phyloP scores from a whole-genome alignment of 1,284 basidiomycete genomes.

The Irpex sp. region DNA sequence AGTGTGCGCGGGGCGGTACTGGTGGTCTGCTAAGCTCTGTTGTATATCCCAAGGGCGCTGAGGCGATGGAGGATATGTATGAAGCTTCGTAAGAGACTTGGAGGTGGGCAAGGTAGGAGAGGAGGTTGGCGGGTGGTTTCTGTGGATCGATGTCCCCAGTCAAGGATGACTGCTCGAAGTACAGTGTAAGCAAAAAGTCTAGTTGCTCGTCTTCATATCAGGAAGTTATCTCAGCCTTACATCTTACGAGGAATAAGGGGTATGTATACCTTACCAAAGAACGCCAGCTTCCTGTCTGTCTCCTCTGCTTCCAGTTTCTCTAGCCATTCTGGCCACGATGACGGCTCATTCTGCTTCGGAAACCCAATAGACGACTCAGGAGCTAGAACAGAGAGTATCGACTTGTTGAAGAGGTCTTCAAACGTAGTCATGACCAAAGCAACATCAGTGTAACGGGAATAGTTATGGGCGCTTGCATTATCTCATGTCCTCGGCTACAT shows the following conservation, averaged over 20 bases:
- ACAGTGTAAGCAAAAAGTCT: conserved; percentile 51
- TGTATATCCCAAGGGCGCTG: conserved; percentile 10
- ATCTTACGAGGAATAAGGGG: neutral
- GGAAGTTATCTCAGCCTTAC: too few species aligned
- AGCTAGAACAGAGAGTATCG: conserved; percentile 57
- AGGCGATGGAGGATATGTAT: conserved; percentile 56
- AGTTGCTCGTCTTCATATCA: conserved; percentile 59
- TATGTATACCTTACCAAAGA: conserved; percentile 56
- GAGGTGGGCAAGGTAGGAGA: conserved; percentile 63
- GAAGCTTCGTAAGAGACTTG: conserved; percentile 77
- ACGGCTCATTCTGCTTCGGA: conserved; percentile 36
- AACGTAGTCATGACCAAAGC: conserved; percentile 24
- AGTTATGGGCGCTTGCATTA: neutral
- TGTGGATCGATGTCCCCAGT: conserved; percentile 25
- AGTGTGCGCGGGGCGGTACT: conserved; percentile 22
- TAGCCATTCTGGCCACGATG: conserved; percentile 50
- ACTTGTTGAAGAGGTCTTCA: conserved; percentile 62
- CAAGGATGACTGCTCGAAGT: conserved; percentile 27
- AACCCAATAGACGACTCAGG: conserved; percentile 61
- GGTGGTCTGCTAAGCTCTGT: conserved; percentile 14
- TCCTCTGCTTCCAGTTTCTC: conserved; percentile 21
- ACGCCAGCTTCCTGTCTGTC: conserved; percentile 47
- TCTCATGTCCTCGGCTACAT: neutral
- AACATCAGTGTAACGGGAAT: neutral
- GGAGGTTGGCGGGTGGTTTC: conserved; percentile 48